Evolutionary conservation across 108 stramenopile species (phyloP), one percentile per base, ranked within the genome.

Genomic region (Conticribra guillardii): DNA sequence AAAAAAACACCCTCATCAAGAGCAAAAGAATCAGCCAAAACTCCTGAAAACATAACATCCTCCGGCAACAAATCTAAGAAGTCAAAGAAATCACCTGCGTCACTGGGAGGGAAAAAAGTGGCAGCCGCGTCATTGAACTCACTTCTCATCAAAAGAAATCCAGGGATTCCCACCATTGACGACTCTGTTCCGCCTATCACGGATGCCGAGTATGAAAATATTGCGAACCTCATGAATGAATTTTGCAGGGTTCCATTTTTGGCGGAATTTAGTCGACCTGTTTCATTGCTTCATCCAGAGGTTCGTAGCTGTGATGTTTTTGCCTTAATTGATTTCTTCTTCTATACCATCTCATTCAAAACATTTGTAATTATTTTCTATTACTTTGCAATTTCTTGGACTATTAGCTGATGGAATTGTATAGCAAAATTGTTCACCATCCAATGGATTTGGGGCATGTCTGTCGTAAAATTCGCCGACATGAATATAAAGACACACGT

Each of bases 191-290:
- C 67, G 47, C 73, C 79, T 7, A 91, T 95, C 47, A 88, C 94
- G 2, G 80, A 83, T 19, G 81, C 34, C 22, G 83, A 95, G 45
- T 95, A 91, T 65, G 77, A 83, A 52, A 90, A 92, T 74, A 68
- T 89, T 60, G 72, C 86, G 52, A 58, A 60, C 32, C 64, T 95
- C 30, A 92, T 95, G 91, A 71, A 60, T 33, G 88, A 90, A 51
- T 95, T 95, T 80, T 95, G 94, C 65, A 70, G 73, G 53, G 91
- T 95, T 27, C 94, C 94, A 3, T 71, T 95, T 59, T 76, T 95
- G 85, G 87, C 89, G 9, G 94, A 95, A 71, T 95, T 95, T 53
- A 90, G 86, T 68, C 86, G 94, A 8, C 94, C 94, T 15, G 91
- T 95, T 26, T 70, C 89, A 15, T 59, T 92, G 18, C 74, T 95